Evolutionary conservation across 257 asterid species (phyloP).

Genomic region (Solanum gandarillasii): DNA sequence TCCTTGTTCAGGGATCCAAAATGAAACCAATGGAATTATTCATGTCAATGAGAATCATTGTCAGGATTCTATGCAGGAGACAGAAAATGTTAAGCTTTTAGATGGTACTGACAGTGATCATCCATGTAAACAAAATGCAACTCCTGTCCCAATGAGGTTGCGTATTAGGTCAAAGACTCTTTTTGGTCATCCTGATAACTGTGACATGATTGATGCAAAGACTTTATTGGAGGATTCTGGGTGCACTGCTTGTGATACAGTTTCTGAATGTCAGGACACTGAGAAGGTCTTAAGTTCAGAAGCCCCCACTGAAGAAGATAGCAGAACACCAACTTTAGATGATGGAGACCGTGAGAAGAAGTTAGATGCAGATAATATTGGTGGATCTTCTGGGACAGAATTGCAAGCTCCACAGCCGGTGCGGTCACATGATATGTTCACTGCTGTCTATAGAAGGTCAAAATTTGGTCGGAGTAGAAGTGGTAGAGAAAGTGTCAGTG

Average conservation of each 20-base stretch:
- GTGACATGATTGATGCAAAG: conserved; percentile 14
- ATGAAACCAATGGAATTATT: conserved; percentile 21
- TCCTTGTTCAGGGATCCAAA: conserved; percentile 26
- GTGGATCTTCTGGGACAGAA: conserved; percentile 30
- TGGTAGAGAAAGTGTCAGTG: conserved; percentile 35
- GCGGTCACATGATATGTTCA: conserved; percentile 49
- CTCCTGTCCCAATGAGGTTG: conserved; percentile 41
- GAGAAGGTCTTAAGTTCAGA: conserved; percentile 21
- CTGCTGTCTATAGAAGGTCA: conserved; percentile 77
- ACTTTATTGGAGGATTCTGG: conserved; percentile 24
- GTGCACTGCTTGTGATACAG: conserved; percentile 12
- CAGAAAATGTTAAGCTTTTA: conserved; percentile 12
- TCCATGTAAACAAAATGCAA: conserved; percentile 29
- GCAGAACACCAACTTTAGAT: conserved; percentile 14
- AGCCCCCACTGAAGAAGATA: conserved; percentile 14
- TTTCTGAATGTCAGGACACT: conserved; percentile 11
- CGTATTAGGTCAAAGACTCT: conserved; percentile 49
- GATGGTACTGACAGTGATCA: conserved; percentile 22
- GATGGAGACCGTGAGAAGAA: conserved; percentile 21
- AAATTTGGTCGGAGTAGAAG: conserved; percentile 46
- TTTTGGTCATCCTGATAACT: conserved; percentile 29
- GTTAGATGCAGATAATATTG: conserved; percentile 25
- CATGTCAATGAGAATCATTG: conserved; percentile 15
- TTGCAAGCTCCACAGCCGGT: conserved; percentile 35
- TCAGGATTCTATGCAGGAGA: conserved; percentile 15